Evolutionary conservation across 2,329 filamentous ascomycete genomes (phyloP), one percentile per base, ranked within the genome.

Genomic region (Neopestalotiopsis clavispora): DNA sequence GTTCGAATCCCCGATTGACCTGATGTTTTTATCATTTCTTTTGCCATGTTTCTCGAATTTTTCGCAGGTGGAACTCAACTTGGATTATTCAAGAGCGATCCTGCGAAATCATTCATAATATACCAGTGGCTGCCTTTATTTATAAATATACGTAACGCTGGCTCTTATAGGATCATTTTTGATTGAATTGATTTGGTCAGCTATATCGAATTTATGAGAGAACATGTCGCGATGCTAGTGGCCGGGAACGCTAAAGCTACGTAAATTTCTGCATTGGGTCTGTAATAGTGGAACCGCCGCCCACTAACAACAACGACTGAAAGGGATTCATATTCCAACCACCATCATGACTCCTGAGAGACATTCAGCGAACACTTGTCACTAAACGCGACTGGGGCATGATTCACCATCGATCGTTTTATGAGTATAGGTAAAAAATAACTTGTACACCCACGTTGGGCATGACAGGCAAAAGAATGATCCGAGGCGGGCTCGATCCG

Each of bases 401-500:
- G 23, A 28, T 28, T 28, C 23, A 28, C 23, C 23, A 28, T 13
- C n/a, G 42, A 49, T 49, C 14, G 42, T n/a, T 49, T 49, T 1
- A 49, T 7, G 23, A 28, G 23, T 28, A 4, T 28, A 28, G 23
- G n/a, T 38, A 42, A 62, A 62, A 28, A 40, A 40, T 38, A 23
- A 9, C 4, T 17, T 14, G 10, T 30, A 14, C 28, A 20, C 13
- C 32, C 30, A 62, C 30, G 4, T 12, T 62, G n/a, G 5, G 61
- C 3, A 28, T 28, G 38, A 32, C 14, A 14, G 4, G 59, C 61
- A 64, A 64, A 64, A 64, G 10, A 30, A 17, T 64, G 61, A 64
- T 64, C 61, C 61, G 61, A 64, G 61, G 61, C 61, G 61, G 61
- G 61, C 61, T 64, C 61, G 61, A 64, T 64, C 61, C 61, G 61